These are phyloP conservation scores for Leucaena leucocephala DNA, from an alignment of 306 rosid genomes.

Conservation along the genomic window DNA sequence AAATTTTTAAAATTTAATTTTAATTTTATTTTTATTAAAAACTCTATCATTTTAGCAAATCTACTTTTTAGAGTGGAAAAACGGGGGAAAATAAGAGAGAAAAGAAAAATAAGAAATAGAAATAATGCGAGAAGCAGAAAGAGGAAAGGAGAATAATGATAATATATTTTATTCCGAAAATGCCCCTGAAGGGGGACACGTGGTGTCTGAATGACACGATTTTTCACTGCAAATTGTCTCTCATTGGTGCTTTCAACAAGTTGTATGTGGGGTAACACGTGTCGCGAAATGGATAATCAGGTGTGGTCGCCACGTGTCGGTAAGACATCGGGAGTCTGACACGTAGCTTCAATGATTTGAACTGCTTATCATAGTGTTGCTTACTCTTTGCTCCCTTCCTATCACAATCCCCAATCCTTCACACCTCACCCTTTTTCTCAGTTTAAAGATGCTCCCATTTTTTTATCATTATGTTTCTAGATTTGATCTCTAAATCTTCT, in stretches of 20 bases:
- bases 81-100: background rate
- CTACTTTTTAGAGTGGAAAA: too few species aligned
- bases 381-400: constrained; percentile 12
- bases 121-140: background rate
- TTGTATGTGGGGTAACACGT: constrained; percentile 43
- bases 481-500: background rate
- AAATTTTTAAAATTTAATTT: too few species aligned
- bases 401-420: background rate
- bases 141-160: background rate
- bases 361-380: background rate
- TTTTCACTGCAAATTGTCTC: constrained; percentile 42
- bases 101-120: too few species aligned
- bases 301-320: constrained; percentile 49
- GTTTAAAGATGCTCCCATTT: background rate
- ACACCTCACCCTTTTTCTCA: background rate
- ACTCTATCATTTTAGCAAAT: too few species aligned
- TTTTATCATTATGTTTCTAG: background rate
- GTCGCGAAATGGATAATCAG: background rate
- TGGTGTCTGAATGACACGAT: constrained; percentile 32
- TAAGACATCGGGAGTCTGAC: constrained; percentile 20
- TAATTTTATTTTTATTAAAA: too few species aligned
- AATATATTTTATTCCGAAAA: background rate
- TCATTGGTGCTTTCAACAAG: constrained; percentile 42
- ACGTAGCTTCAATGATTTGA: constrained; percentile 41
- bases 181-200: background rate